Base-by-base conservation (phyloP, 345 rosid genomes). In the Combretum micranthum region DNA sequence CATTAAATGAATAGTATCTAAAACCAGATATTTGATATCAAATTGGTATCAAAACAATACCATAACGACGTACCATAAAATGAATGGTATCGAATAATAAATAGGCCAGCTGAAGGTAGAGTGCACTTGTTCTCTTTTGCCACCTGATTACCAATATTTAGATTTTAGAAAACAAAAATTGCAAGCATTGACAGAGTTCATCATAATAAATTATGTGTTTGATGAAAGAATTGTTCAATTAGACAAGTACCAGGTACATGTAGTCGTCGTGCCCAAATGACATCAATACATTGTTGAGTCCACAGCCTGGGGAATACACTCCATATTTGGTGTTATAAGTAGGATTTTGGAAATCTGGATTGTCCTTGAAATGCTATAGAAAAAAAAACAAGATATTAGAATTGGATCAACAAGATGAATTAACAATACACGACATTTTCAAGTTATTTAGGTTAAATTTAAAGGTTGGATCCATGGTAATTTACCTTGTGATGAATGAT, bases 191-290 rank as follows among this genome's bases (percentile, higher is more conserved):
- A 42, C 14, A 39, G 13, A 18, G 13, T 13, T 16, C 15, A 42
- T 15, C 60, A 15, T 13, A 42, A 56, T 32, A 14, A 19, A 42
- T 9, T 42, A 44, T 44, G 12, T 45, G 26, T 10, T 5, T 39
- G 50, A 42, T 8, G 7, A 26, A 26, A 5, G 52, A 39, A 11
- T 50, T 50, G 39, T 32, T 32, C 9, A 32, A 25, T 8, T 20
- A 11, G 37, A 52, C 3, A 3, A 42, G 14, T 68, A 81, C 86
- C 50, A 85, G 32, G 64, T 78, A 82, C 92, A 85, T 82, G 69
- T 85, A 85, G 52, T 84, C 88, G 55, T 82, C 85, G 60, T 82
- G 91, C 25, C 85, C 90, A 76, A 77, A 81, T 48, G 87, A 82
- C 82, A 85, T 85, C 18, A 70, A 26, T 22, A 82, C 78, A 43